Conservation (phyloP, 768 basidiomycete genomes). For the Tricholoma sp. region DNA sequence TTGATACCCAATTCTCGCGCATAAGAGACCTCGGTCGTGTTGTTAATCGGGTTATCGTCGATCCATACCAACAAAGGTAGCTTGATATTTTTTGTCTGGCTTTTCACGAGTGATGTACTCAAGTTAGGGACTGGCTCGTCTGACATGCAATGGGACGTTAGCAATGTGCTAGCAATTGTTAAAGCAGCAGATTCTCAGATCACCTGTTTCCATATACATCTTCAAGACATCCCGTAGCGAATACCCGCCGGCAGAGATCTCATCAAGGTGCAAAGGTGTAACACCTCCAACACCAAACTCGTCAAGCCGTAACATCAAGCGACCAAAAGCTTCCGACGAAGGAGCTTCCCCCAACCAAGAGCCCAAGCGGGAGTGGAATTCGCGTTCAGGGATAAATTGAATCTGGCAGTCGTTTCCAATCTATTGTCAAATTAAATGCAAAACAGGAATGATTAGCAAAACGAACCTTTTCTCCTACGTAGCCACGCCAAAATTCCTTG, state of each 20-base stretch:
- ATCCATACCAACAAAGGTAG: conserved; percentile 25
- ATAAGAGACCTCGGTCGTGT: conserved; percentile 4
- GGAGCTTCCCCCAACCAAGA: conserved; percentile 6
- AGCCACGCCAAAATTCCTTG: conserved; percentile 18
- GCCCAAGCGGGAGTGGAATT: conserved; percentile 7
- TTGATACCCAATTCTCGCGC: conserved; percentile 15
- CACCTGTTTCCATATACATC: background rate
- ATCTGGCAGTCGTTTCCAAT: background rate
- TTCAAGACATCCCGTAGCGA: conserved; percentile 3
- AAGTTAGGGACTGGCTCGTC: background rate
- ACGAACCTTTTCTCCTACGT: conserved; percentile 20
- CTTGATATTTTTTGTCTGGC: background rate
- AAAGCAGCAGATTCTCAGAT: background rate
- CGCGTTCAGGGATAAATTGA: background rate
- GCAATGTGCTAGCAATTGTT: background rate
- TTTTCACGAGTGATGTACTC: background rate
- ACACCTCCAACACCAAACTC: conserved; percentile 18
- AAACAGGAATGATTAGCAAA: background rate
- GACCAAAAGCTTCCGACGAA: conserved; percentile 6
- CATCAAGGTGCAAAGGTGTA: conserved; percentile 13
- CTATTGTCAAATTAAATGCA: background rate
- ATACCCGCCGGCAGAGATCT: conserved; percentile 2
- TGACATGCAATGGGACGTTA: background rate
- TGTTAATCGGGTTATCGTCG: conserved; percentile 20
- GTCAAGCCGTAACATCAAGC: conserved; percentile 13